Conservation (phyloP, 129 eudicot species). For the Lactuca saligna region DNA sequence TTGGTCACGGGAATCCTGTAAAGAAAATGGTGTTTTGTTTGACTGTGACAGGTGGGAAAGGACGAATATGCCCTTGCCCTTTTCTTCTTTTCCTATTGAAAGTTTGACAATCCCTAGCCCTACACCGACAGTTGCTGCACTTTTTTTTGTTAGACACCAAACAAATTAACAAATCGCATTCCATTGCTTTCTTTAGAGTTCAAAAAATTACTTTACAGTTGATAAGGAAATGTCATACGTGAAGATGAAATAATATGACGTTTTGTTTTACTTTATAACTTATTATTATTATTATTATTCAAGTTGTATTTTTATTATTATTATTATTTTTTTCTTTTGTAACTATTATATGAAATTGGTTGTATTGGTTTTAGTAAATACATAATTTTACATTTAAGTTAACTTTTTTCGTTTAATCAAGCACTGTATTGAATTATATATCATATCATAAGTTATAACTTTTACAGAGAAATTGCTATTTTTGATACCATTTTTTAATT, state of each 20-base stretch:
- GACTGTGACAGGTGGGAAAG: background rate
- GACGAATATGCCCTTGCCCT: constrained; percentile 8
- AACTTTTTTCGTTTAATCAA: no score
- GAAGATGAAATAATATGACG: background rate
- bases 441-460: background rate
- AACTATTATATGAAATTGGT: background rate
- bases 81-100: background rate
- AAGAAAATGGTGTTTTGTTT: constrained; percentile 1
- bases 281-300: background rate
- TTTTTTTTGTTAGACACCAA: constrained; percentile 11
- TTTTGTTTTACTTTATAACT: background rate
- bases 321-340: background rate
- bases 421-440: no score
- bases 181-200: background rate
- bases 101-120: background rate
- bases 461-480: background rate
- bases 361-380: background rate
- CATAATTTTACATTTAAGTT: background rate
- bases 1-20: constrained; percentile 22
- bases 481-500: no score
- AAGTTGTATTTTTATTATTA: background rate
- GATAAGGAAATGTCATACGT: background rate
- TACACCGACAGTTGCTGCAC: constrained; percentile 9
- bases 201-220: background rate
- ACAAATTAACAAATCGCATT: background rate